Percentiles rank a stretch among this genome's conserved stretches.
Conservation (phyloP, 2,329 filamentous ascomycete species). For the Talaromyces piceae region DNA sequence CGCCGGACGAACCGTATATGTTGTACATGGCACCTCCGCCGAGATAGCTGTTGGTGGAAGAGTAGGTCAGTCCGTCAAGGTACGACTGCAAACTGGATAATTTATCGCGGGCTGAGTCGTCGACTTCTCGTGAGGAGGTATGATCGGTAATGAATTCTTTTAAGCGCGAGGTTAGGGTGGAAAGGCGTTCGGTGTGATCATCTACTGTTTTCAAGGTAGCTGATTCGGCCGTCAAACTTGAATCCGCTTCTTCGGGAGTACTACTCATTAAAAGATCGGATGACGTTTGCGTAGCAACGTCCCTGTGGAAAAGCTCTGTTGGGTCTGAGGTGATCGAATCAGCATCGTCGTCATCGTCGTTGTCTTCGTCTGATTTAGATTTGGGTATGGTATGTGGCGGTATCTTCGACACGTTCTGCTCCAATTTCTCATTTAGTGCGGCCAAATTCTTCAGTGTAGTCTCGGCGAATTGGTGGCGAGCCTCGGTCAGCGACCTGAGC, state of each 20-base stretch:
- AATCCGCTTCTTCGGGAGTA: slow-evolving; percentile 10
- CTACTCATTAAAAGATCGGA: slow-evolving; percentile 26
- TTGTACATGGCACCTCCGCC: slow-evolving; percentile 24
- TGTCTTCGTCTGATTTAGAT: slow-evolving; percentile 14
- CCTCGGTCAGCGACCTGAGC: slow-evolving; percentile 45
- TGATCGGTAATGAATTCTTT: slow-evolving; percentile 38
- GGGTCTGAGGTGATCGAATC: slow-evolving; percentile 50
- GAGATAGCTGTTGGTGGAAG: slow-evolving; percentile 26
- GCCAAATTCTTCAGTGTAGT: slow-evolving; percentile 47
- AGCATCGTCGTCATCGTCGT: slow-evolving; percentile 23
- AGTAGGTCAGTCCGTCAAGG: slow-evolving; percentile 38
- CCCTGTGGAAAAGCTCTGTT: slow-evolving; percentile 57
- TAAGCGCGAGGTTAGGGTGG: slow-evolving; percentile 46
- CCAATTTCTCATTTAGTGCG: slow-evolving; percentile 50
- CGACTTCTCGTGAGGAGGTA: slow-evolving; percentile 21
- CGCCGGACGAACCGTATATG: slow-evolving; percentile 20
- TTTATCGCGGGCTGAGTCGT: slow-evolving; percentile 26
- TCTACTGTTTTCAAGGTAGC: slow-evolving; percentile 15
- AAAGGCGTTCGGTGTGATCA: slow-evolving; percentile 37
- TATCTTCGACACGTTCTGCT: slow-evolving; percentile 45
- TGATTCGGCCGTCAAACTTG: background rate
- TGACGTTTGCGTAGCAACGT: slow-evolving; percentile 56
- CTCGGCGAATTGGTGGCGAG: slow-evolving; percentile 51
- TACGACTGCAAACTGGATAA: slow-evolving; percentile 45
- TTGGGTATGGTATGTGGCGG: slow-evolving; percentile 24